Evolutionary conservation across 2,329 filamentous ascomycete genomes (phyloP), one percentile per base, ranked within the genome.

Genomic region (Pestalotiopsis sp.): DNA sequence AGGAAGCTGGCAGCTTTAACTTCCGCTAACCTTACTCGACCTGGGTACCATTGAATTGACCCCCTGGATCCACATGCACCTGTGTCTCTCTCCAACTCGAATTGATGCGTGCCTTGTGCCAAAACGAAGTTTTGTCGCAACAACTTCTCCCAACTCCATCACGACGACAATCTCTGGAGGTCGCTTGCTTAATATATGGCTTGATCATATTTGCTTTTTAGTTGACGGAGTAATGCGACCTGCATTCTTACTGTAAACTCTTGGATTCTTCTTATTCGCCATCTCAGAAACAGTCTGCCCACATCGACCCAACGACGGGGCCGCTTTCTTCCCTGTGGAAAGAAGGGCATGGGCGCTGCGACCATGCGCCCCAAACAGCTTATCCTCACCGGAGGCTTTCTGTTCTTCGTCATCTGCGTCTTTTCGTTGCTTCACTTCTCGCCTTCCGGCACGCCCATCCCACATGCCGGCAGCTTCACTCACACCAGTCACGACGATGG

Each of bases 321-420:
- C 45, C 17, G 45, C 17, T 20, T 52, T 52, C 45, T 36, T 27
- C 17, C 20, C 17, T 20, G 14, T n/a, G 27, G 23, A 20, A 7
- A 41, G 25, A 20, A 45, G 36, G 58, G 38, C 49, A 68, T 70
- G 68, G 68, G 68, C 66, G 57, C 59, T 25, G 38, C 39, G 56
- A 59, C 62, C 59, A 70, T 78, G 77, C 80, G 81, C 70, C 80
- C 80, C 71, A 81, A 83, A 68, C 81, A 83, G 69, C 68, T 80
- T 69, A 68, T 82, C 67, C 70, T 80, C 23, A 68, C 78, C 60
- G 75, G 76, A 70, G 76, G 76, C 36, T 60, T 82, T 68, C 72
- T 80, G 68, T 79, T 83, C 73, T 71, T 84, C 70, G 72, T 78
- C 68, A 71, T 84, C 62, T 84, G 80, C 70, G 59, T 77, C 56